Percentiles rank a stretch among this genome's conserved stretches.
These are phyloP conservation scores for Actinidia polygama DNA, from an alignment of 179 eudicot genomes.

Conservation along the genomic window DNA sequence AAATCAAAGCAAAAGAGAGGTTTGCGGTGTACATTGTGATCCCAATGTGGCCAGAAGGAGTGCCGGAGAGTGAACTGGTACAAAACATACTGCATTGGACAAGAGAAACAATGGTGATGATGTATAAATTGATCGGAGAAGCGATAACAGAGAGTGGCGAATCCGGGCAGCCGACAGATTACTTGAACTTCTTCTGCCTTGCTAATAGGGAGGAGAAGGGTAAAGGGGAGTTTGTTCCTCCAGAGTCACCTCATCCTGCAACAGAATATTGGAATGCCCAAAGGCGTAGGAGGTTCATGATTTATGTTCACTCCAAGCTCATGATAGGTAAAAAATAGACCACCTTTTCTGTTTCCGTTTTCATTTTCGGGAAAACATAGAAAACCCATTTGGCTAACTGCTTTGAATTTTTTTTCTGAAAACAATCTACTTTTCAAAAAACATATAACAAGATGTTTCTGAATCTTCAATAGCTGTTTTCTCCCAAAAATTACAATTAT, in stretches of 20 bases:
- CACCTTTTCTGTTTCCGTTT: not conserved
- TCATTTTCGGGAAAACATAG: not conserved
- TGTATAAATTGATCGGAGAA: conserved; percentile 77
- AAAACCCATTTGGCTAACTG: not conserved
- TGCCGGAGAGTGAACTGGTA: conserved; percentile 77
- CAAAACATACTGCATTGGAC: conserved; percentile 93
- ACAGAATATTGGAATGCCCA: conserved; percentile 84
- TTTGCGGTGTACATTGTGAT: conserved; percentile 79
- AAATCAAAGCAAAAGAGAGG: conserved; percentile 75
- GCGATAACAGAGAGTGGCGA: conserved; percentile 66
- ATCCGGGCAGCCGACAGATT: conserved; percentile 71
- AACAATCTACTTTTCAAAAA: not conserved
- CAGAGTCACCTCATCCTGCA: conserved; percentile 67
- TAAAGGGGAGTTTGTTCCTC: conserved; percentile 75
- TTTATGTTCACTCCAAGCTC: conserved; percentile 94
- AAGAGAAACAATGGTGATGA: conserved; percentile 82
- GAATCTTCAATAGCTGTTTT: not conserved
- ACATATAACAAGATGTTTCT: not conserved
- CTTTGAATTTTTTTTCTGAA: not conserved
- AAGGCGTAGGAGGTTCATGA: conserved; percentile 83
- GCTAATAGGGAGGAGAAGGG: conserved; percentile 76
- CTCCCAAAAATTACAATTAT: not conserved
- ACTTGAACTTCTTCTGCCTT: conserved; percentile 90
- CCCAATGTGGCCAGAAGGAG: conserved; percentile 99
- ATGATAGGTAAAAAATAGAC: conserved; percentile 76